Evolutionary conservation across 768 basidiomycete species (phyloP).

Genomic region (Pleurotus citrinopileatus): DNA sequence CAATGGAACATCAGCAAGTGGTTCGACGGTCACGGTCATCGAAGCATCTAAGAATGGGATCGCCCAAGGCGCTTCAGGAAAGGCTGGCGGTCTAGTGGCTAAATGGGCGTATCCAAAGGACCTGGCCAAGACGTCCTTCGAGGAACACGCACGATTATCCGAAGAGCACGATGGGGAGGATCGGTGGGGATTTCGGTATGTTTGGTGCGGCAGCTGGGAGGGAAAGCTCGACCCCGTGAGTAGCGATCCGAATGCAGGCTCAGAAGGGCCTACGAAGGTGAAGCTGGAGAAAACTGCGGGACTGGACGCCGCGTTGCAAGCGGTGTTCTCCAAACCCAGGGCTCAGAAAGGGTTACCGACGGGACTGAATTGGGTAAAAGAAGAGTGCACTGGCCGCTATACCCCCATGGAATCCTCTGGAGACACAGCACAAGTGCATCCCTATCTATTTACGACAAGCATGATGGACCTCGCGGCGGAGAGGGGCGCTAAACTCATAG

Average conservation of each 20-base stretch:
- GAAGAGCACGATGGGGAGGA: constrained; percentile 62
- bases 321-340: constrained; percentile 15
- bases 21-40: constrained; percentile 55
- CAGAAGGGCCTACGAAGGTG: constrained; percentile 31
- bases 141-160: constrained; percentile 73
- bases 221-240: constrained; percentile 46
- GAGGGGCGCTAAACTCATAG: constrained; percentile 46
- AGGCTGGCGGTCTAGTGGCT: constrained; percentile 83
- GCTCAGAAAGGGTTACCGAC: constrained; percentile 40
- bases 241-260: constrained; percentile 16
- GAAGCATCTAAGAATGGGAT: constrained; percentile 66
- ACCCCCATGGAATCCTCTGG: constrained; percentile 50
- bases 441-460: constrained; percentile 67
- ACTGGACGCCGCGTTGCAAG: constrained; percentile 30
- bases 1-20: constrained; percentile 31
- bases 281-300: constrained; percentile 57
- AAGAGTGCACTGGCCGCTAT: constrained; percentile 60
- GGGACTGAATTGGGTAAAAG: constrained; percentile 52
- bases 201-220: constrained; percentile 71
- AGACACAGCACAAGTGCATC: constrained; percentile 79
- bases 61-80: constrained; percentile 75
- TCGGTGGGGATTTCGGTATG: constrained; percentile 83
- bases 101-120: constrained; percentile 80
- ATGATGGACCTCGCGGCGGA: constrained; percentile 66
- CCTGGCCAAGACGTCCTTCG: constrained; percentile 67